Percentiles rank a stretch among this genome's conserved stretches.
Evolutionary conservation across 1,284 basidiomycete species (phyloP).

Genomic region (Apiotrichum mycotoxinovorans): DNA sequence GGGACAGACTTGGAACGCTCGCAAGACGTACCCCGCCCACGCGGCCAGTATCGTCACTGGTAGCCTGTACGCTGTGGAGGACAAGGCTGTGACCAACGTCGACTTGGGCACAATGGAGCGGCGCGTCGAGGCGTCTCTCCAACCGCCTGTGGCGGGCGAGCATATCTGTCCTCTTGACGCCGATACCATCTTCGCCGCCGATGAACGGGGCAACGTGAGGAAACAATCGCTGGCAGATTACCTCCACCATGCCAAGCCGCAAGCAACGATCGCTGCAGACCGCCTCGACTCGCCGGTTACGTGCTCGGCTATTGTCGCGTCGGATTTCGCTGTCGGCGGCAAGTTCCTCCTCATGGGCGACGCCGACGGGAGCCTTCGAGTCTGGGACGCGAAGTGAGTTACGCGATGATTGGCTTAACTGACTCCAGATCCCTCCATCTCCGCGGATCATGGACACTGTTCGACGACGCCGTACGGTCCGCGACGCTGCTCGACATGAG

Average conservation of each 20-base stretch:
- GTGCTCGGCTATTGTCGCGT: conserved; percentile 20
- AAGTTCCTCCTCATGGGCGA: conserved; percentile 39
- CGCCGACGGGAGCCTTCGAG: conserved; percentile 43
- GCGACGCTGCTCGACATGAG: conserved; percentile 26
- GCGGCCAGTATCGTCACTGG: conserved; percentile 6
- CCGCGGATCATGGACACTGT: conserved; percentile 35
- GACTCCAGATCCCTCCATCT: conserved; percentile 25
- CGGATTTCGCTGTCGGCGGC: conserved; percentile 5
- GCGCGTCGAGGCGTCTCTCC: background rate
- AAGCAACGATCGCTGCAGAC: conserved; percentile 13
- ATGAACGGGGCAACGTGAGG: conserved; percentile 9
- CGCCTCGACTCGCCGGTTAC: conserved; percentile 36
- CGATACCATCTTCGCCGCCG: conserved; percentile 12
- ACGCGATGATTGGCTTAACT: background rate
- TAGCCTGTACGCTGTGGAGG: conserved; percentile 1
- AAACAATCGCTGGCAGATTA: conserved; percentile 19
- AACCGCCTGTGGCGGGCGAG: background rate
- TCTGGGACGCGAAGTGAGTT: conserved; percentile 39
- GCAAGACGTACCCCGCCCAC: conserved; percentile 6
- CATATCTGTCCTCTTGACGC: conserved; percentile 16
- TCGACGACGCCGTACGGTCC: conserved; percentile 52
- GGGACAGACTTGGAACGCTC: background rate
- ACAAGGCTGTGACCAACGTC: conserved; percentile 1
- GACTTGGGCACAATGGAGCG: conserved; percentile 11
- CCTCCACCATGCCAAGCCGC: conserved; percentile 5